Evolutionary conservation across 257 asterid genomes (phyloP), one percentile per base, ranked within the genome.

Genomic region (Thymus quinquecostatus): DNA sequence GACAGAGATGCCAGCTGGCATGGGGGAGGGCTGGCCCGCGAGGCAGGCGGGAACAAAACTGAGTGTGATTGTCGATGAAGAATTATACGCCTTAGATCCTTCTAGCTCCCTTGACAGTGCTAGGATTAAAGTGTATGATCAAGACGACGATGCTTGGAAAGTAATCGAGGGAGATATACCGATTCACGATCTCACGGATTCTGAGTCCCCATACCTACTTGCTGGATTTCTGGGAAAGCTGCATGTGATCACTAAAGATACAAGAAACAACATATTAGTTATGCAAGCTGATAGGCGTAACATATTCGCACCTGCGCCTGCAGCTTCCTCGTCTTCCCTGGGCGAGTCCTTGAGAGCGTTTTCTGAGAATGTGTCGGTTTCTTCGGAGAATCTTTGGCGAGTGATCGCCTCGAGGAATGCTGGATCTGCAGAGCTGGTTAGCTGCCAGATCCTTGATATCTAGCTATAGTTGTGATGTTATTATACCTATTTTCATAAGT

Each of bases 21-120:
- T 93, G 98, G 98, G 97, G 3, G 98, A 89, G 69, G 97, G 98
- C 11, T 93, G 98, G 98, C 97, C 96, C n/a, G 95, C 98, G 7
- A 78, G 87, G 80, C 97, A 90, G 78, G 96, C 97, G 2, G 98
- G 98, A 57, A 87, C 96, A 0, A 92, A 92, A 73, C 40, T 90
- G 77, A 87, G 98, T 27, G 97, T 84, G 67, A 82, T 85, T 51
- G 95, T 92, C 43, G 97, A 92, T 40, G 98, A 84, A 32, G 97
- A 87, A 27, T 80, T 92, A 40, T 92, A 87, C 51, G 97, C 97
- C 0, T 69, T 90, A 84, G 96, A 92, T 82, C 98, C 98, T 47
- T 84, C 97, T 48, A 82, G 76, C 80, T 66, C 91, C 29, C 77
- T 83, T 9, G 92, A 91, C 67, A 86, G 91, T 72, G 96, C 94